phyloP scores from a whole-genome alignment of 495 filamentous ascomycete species.

The Aspergillus heteromorphus region DNA sequence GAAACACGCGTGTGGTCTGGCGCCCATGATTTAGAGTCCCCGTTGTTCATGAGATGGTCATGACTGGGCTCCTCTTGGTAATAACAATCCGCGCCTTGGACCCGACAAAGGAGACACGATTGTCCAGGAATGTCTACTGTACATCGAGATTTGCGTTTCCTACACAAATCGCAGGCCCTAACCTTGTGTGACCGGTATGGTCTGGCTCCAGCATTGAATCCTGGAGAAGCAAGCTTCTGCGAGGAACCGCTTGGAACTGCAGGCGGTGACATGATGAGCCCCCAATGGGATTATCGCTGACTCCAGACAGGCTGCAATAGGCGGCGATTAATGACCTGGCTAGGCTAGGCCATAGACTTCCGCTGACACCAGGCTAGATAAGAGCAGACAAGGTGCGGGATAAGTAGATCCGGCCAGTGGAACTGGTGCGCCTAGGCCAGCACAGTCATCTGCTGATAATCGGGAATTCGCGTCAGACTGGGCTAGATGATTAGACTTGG shows the following conservation, averaged over 20 bases:
- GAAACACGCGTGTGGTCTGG: slow-evolving; percentile 18
- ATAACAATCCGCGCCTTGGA: slow-evolving; percentile 45
- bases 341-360: slow-evolving; percentile 1
- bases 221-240: slow-evolving; percentile 35
- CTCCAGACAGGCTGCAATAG: slow-evolving; percentile 2
- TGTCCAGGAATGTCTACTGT: slow-evolving; percentile 45
- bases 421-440: background rate
- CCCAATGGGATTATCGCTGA: slow-evolving; percentile 6
- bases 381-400: background rate
- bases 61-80: slow-evolving; percentile 37
- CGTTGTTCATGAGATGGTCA: slow-evolving; percentile 23
- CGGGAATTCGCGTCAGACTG: background rate
- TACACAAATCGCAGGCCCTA: slow-evolving; percentile 47
- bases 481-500: background rate
- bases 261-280: slow-evolving; percentile 35
- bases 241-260: slow-evolving; percentile 27
- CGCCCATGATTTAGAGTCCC: slow-evolving; percentile 27
- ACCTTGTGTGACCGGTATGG: slow-evolving; percentile 50
- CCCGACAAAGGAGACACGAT: slow-evolving; percentile 45
- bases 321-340: slow-evolving; percentile 2
- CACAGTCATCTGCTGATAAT: background rate
- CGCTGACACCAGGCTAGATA: background rate
- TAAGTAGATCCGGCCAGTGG: background rate
- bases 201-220: slow-evolving; percentile 41
- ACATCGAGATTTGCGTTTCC: slow-evolving; percentile 49